phyloP scores from a whole-genome alignment of 306 rosid genomes.

The Geum urbanum region DNA sequence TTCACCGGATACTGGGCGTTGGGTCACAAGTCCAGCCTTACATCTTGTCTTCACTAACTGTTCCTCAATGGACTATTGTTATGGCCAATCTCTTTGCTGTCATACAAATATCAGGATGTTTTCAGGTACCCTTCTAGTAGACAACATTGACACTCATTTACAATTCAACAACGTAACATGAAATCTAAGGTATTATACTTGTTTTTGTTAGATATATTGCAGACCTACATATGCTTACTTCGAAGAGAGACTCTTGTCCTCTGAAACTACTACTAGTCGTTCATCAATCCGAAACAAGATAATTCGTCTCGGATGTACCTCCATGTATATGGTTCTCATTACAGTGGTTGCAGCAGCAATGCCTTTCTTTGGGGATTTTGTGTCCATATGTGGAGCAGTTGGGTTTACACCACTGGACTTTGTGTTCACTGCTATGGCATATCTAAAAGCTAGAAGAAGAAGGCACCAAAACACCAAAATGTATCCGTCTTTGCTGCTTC shows the following conservation, averaged over 20 bases:
- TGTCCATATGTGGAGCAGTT: slow-evolving; percentile 68
- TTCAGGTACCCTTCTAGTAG: slow-evolving; percentile 39
- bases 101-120: slow-evolving; percentile 72
- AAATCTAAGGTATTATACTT: neutral
- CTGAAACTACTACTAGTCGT: slow-evolving; percentile 17
- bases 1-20: slow-evolving; percentile 66
- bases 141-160: neutral
- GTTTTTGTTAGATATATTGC: slow-evolving; percentile 53
- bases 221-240: slow-evolving; percentile 75
- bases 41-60: slow-evolving; percentile 49
- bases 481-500: slow-evolving; percentile 34
- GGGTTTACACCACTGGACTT: slow-evolving; percentile 76
- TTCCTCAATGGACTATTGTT: slow-evolving; percentile 64
- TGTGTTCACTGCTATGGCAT: slow-evolving; percentile 70
- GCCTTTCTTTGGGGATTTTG: slow-evolving; percentile 74
- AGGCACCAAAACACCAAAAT: slow-evolving; percentile 29
- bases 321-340: slow-evolving; percentile 44
- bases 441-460: slow-evolving; percentile 53
- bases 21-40: slow-evolving; percentile 72
- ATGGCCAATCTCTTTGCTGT: slow-evolving; percentile 81
- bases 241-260: slow-evolving; percentile 41
- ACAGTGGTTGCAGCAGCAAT: slow-evolving; percentile 65
- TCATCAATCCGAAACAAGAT: slow-evolving; percentile 28
- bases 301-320: slow-evolving; percentile 37
- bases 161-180: neutral